Percentiles rank a stretch among this genome's conserved stretches.
Evolutionary conservation across 306 rosid species (phyloP).

Genomic region (Ziziphus jujuba): DNA sequence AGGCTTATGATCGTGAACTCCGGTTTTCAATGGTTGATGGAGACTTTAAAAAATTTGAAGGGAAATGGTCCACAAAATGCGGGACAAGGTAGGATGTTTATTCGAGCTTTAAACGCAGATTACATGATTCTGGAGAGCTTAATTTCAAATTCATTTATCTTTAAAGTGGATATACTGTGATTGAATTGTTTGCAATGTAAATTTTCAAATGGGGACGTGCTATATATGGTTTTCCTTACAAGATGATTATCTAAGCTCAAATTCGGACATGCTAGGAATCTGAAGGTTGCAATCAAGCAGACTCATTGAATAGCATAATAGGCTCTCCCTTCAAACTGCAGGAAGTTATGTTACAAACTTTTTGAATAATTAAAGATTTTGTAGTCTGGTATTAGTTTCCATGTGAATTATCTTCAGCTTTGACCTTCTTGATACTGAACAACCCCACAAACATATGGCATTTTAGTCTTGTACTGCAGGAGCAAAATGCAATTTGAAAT

Average conservation of each 20-base stretch:
- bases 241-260: not conserved
- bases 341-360: not conserved
- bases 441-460: not conserved
- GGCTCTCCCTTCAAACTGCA: not conserved
- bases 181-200: not conserved
- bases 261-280: constrained; percentile 5
- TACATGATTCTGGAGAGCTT: not conserved
- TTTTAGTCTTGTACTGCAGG: not conserved
- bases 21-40: constrained; percentile 97
- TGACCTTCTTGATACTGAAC: not conserved
- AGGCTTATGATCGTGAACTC: constrained; percentile 82
- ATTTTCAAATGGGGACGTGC: not conserved
- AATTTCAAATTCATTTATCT: too few species aligned
- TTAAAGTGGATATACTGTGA: too few species aligned
- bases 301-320: not conserved
- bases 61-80: constrained; percentile 87
- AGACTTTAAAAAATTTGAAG: constrained; percentile 92
- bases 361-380: too few species aligned
- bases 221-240: not conserved
- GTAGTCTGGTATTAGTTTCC: too few species aligned
- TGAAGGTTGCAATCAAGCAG: not conserved
- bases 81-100: constrained; percentile 57
- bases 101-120: constrained; percentile 15
- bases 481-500: not conserved
- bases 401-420: not conserved